phyloP scores from a whole-genome alignment of 441 rosid species.

The Arabidopsis hybrid region DNA sequence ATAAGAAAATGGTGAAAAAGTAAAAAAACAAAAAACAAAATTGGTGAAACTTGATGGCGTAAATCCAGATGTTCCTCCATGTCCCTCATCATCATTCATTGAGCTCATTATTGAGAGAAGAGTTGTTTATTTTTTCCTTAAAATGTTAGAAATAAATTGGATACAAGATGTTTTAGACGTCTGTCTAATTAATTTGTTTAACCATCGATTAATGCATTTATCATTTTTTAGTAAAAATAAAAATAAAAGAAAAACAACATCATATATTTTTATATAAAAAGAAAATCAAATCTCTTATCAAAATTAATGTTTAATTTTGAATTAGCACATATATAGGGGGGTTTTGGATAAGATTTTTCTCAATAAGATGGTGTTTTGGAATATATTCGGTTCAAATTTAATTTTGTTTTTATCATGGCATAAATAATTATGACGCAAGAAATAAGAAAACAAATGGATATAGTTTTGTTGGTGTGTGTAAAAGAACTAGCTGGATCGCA shows the following conservation, averaged over 20 bases:
- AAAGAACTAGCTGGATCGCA: constrained; percentile 39
- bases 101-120: not conserved
- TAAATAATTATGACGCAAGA: constrained; percentile 24
- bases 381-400: not conserved
- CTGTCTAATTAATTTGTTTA: too few relatives aligned
- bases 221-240: too few relatives aligned
- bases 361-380: not conserved
- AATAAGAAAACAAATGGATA: constrained; percentile 25
- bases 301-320: too few relatives aligned
- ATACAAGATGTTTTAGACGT: too few relatives aligned
- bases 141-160: not conserved
- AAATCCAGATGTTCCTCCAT: not conserved
- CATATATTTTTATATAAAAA: too few relatives aligned
- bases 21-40: too few relatives aligned
- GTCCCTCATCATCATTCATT: not conserved
- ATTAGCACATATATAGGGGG: too few relatives aligned
- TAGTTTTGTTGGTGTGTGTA: constrained; percentile 3
- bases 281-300: too few relatives aligned
- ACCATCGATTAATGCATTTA: too few relatives aligned
- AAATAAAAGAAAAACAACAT: too few relatives aligned
- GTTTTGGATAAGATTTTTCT: too few relatives aligned
- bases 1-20: too few relatives aligned
- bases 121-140: not conserved
- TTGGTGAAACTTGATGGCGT: not conserved
- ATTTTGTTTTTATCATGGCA: not conserved